phyloP scores from a whole-genome alignment of 495 filamentous ascomycete species.

The Penicillium parvum region DNA sequence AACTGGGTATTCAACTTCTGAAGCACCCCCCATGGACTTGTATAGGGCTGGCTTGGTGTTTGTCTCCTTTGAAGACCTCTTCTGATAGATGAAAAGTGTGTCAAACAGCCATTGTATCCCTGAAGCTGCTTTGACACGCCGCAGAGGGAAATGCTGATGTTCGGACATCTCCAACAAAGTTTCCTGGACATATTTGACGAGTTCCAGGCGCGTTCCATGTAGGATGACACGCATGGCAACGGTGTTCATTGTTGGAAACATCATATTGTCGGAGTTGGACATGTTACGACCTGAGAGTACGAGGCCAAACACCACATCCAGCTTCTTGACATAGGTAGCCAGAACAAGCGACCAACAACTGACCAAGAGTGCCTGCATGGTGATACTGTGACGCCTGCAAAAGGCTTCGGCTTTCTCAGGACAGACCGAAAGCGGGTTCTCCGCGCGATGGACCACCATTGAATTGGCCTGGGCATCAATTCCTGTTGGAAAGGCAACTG shows the following conservation, averaged over 20 bases:
- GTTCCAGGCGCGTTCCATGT: constrained; percentile 37
- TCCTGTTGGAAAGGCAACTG: constrained; percentile 14
- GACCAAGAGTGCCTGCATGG: constrained; percentile 71
- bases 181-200: constrained; percentile 46
- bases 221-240: constrained; percentile 53
- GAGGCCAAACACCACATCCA: constrained; percentile 75
- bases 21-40: constrained; percentile 52
- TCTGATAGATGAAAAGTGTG: constrained; percentile 80
- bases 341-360: constrained; percentile 64
- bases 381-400: constrained; percentile 58
- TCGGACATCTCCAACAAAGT: constrained; percentile 63
- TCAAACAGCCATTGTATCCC: constrained; percentile 58
- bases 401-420: constrained; percentile 39
- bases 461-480: constrained; percentile 21
- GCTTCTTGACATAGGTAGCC: constrained; percentile 52
- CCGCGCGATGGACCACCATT: constrained; percentile 24
- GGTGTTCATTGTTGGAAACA: constrained; percentile 91
- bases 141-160: constrained; percentile 44
- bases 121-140: constrained; percentile 25
- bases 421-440: constrained; percentile 28
- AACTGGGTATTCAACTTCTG: constrained; percentile 72
- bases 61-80: constrained; percentile 21
- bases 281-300: constrained; percentile 63
- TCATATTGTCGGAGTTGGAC: constrained; percentile 60
- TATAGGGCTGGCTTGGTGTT: constrained; percentile 31